Base-by-base conservation (phyloP, 1,139 yeast species). In the Suhomyces yuchorum region DNA sequence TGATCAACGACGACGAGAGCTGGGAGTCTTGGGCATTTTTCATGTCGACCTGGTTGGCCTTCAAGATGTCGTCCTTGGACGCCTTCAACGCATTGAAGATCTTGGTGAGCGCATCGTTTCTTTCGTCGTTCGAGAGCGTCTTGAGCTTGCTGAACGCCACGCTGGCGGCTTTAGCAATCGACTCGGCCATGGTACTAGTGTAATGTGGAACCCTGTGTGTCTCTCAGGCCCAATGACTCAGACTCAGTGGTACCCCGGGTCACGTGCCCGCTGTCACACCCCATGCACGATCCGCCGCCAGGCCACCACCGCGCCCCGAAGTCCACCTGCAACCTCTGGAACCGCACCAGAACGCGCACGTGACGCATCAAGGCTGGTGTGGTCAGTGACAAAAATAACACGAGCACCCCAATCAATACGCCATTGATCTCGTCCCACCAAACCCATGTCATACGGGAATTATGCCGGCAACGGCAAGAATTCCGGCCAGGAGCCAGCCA, bases 161-260 rank as follows among this genome's bases (percentile, higher is more conserved):
- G 57, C 85, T 88, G 8, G 97, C 96, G 24, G 79, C 79, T 56
- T 70, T 80, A 8, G 99, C 98, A 50, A 92, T 87, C 45, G 73
- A 68, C 67, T 86, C 93, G 15, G 95, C 89, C 79, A 65, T 66
- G 35, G 37, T 18, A 17, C 4, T 22, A 33, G 26, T 12, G 9
- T 19, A 3, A 2, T 12, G 37, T 8, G 22, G 37, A 2, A 33
- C 6, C 7, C n/a, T 17, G 3, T 8, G 8, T 23, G 8, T 3
- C 3, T 4, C 8, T 23, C 8, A 8, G 26, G 9, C 26, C 9
- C 26, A 4, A 12, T 26, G 30, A 26, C 30, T 26, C 30, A 26
- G 30, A 26, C 22, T 34, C 37, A 17, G 30, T 26, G 7, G 9
- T 26, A 26, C 30, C 30, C 30, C 30, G 8, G 30, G n/a, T n/a